Evolutionary conservation across 495 filamentous ascomycete species (phyloP).

Genomic region (Annulohypoxylon moriforme): DNA sequence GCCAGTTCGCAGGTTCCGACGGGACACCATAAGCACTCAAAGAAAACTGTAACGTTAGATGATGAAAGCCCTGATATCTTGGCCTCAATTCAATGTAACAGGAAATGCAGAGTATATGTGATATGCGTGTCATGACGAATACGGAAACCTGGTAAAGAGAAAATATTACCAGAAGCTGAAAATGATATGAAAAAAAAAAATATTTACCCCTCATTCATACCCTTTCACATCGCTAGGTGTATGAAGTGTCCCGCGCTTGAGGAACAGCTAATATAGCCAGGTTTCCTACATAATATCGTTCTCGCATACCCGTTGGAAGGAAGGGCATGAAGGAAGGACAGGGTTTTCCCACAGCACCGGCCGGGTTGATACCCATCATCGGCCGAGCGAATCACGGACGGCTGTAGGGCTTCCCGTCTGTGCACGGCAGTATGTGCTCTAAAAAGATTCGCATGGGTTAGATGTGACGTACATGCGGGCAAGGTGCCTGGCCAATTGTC

Average conservation of each 20-base stretch:
- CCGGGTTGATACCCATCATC: constrained; percentile 9
- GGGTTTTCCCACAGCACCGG: not conserved
- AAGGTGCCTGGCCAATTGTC: constrained; percentile 3
- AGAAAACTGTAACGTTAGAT: not conserved
- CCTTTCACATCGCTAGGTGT: too few relatives aligned
- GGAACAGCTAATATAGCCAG: not conserved
- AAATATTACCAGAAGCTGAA: not conserved
- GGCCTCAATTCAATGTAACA: not conserved
- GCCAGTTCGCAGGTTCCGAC: not conserved
- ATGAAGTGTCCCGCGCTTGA: not conserved
- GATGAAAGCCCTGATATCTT: not conserved
- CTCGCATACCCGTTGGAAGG: constrained; percentile 5
- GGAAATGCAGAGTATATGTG: not conserved
- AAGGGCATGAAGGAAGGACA: not conserved
- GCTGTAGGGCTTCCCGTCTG: not conserved
- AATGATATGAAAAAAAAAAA: not conserved
- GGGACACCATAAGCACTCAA: not conserved
- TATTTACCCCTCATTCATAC: constrained; percentile 13
- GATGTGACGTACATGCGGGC: constrained; percentile 14
- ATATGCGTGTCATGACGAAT: not conserved
- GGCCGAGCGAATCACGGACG: constrained; percentile 26
- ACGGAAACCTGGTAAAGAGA: not conserved
- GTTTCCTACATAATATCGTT: not conserved
- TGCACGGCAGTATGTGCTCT: not conserved
- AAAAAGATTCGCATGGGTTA: constrained; percentile 13